phyloP scores from a whole-genome alignment of 2,329 filamentous ascomycete species.

The Fusarium sterilihyphosum region DNA sequence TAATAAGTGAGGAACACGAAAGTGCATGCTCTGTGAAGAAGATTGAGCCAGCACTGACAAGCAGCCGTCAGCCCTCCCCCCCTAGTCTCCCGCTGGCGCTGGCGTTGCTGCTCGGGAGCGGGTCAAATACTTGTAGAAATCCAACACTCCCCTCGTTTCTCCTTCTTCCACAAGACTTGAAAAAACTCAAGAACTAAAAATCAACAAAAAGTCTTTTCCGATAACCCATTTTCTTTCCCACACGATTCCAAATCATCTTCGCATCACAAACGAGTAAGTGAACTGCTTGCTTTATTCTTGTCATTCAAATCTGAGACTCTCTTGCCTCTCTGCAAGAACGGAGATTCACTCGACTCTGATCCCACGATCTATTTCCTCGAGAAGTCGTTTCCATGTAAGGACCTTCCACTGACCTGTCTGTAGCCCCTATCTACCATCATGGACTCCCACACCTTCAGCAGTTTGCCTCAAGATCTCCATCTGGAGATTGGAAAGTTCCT shows the following conservation, averaged over 20 bases:
- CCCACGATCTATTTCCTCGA: not conserved
- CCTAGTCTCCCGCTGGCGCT: not conserved
- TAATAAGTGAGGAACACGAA: accelerated
- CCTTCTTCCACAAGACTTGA: not conserved
- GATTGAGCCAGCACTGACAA: not conserved
- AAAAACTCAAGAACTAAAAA: too few relatives aligned
- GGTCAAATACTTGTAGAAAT: too few relatives aligned
- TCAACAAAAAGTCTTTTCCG: too few relatives aligned
- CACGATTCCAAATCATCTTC: too few relatives aligned
- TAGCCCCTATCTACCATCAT: not conserved
- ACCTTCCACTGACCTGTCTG: not conserved
- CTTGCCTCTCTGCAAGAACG: not conserved
- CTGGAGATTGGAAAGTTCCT: not conserved
- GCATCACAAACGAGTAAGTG: not conserved
- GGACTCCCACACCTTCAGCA: too few relatives aligned
- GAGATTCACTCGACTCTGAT: too few relatives aligned
- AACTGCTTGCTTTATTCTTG: not conserved
- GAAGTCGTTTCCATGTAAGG: not conserved
- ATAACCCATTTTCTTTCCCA: too few relatives aligned
- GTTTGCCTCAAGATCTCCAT: not conserved
- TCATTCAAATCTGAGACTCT: too few relatives aligned
- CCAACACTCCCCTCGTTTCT: not conserved
- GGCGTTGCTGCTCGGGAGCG: not conserved
- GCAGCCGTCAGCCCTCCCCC: not conserved
- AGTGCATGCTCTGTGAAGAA: too few relatives aligned